A percentile compares a stretch with the other conserved stretches of the same genome.
Conservation (phyloP, 164 flowering plant genomes). For the Taxillus chinensis region DNA sequence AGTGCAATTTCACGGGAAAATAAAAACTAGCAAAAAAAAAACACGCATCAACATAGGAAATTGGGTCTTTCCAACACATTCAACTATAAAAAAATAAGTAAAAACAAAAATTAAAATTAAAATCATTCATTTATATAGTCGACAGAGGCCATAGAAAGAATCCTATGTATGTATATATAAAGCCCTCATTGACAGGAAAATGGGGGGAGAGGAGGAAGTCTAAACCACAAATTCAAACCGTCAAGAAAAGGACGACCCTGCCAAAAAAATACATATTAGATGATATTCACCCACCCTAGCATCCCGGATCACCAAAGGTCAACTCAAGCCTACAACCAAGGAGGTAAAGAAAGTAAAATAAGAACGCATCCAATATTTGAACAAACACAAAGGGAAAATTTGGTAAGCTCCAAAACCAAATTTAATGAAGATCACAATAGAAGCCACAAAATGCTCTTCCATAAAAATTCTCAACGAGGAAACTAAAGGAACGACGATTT, state of each 20-base stretch:
- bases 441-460: no score
- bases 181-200: not conserved
- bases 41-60: constrained; percentile 6
- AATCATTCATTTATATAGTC: no score
- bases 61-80: not conserved
- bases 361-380: not conserved
- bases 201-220: not conserved
- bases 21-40: not conserved
- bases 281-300: constrained; percentile 35
- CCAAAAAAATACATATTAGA: constrained; percentile 18
- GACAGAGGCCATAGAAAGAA: no score
- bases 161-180: no score
- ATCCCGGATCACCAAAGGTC: constrained; percentile 9
- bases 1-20: not conserved
- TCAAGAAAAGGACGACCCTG: not conserved
- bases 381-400: no score
- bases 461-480: not conserved
- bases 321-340: constrained; percentile 29
- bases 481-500: not conserved
- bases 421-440: not conserved
- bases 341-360: not conserved
- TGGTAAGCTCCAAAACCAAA: not conserved
- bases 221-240: constrained; percentile 2
- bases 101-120: not conserved
- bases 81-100: not conserved